These are phyloP conservation scores for Tephrocybe sp. DNA, from an alignment of 768 basidiomycete genomes.

Conservation along the genomic window DNA sequence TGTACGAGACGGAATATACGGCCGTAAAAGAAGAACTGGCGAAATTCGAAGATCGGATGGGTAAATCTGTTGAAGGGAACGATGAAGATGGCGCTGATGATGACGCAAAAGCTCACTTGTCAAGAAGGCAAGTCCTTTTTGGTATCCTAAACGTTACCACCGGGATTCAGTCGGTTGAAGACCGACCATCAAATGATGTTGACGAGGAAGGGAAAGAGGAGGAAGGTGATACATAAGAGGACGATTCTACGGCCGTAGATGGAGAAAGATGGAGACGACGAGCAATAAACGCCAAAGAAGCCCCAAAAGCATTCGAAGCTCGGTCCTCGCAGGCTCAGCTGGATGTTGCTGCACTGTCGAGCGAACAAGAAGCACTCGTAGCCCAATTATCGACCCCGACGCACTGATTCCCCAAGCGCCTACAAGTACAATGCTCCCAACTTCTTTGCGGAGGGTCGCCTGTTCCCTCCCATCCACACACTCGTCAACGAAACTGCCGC, in stretches of 20 bases:
- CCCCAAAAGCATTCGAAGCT: conserved; percentile 45
- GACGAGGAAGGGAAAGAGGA: conserved; percentile 45
- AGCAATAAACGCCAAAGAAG: conserved; percentile 34
- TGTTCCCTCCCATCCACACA: no score
- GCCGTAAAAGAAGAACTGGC: conserved; percentile 62
- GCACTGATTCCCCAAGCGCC: conserved; percentile 48
- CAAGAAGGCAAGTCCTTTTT: conserved; percentile 22
- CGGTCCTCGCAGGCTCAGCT: conserved; percentile 66
- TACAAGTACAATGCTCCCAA: conserved; percentile 40
- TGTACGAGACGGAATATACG: conserved; percentile 76
- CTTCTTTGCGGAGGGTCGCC: conserved; percentile 22
- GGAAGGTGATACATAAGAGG: conserved; percentile 32
- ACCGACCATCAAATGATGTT: conserved; percentile 55
- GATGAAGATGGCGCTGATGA: conserved; percentile 34
- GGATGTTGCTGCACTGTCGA: conserved; percentile 63
- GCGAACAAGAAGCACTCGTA: conserved; percentile 72
- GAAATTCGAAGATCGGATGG: conserved; percentile 67
- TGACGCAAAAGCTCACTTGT: conserved; percentile 27
- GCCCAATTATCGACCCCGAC: conserved; percentile 54
- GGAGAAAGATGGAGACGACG: conserved; percentile 39
- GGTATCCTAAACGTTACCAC: neutral
- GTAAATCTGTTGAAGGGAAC: conserved; percentile 54
- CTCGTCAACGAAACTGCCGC: conserved; percentile 40
- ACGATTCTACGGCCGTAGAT: conserved; percentile 26
- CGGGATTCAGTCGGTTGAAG: no score